A percentile compares a stretch with the other conserved stretches of the same genome.
These are phyloP conservation scores for Suillus plorans DNA, from an alignment of 768 basidiomycete genomes.

Conservation along the genomic window DNA sequence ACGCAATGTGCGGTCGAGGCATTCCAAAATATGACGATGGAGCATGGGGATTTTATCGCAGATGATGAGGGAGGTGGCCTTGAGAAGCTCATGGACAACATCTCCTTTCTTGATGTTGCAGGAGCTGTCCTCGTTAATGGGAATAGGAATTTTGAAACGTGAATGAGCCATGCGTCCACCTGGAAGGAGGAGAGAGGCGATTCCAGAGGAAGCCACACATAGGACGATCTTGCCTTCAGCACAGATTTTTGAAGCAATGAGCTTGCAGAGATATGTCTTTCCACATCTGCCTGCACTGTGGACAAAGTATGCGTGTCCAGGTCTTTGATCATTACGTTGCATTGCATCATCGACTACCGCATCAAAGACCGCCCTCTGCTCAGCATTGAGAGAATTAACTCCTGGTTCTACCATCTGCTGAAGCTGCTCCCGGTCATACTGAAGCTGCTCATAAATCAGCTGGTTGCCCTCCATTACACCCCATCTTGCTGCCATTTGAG, in stretches of 20 bases:
- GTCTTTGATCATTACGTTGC: not conserved
- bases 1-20: slow-evolving; percentile 36
- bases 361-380: slow-evolving; percentile 30
- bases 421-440: not conserved
- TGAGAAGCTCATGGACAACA: slow-evolving; percentile 33
- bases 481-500: slow-evolving; percentile 18
- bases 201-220: no score
- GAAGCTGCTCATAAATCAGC: slow-evolving; percentile 16
- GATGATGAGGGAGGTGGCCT: slow-evolving; percentile 34
- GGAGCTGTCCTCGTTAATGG: slow-evolving; percentile 24
- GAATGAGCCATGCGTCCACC: slow-evolving; percentile 19
- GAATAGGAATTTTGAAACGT: slow-evolving; percentile 46
- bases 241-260: no score
- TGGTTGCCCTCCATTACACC: slow-evolving; percentile 12
- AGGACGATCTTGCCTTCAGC: no score
- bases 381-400: slow-evolving; percentile 12
- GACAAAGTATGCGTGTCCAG: not conserved
- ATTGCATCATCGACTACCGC: slow-evolving; percentile 27
- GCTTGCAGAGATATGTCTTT: no score
- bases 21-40: slow-evolving; percentile 36
- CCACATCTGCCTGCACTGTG: no score
- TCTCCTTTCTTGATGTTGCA: slow-evolving; percentile 36
- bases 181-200: no score
- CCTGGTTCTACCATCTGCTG: slow-evolving; percentile 7
- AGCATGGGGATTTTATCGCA: slow-evolving; percentile 46